Evolutionary conservation across 225 moss, liverwort and hornwort species (phyloP).

Genomic region (Polytrichum formosum): DNA sequence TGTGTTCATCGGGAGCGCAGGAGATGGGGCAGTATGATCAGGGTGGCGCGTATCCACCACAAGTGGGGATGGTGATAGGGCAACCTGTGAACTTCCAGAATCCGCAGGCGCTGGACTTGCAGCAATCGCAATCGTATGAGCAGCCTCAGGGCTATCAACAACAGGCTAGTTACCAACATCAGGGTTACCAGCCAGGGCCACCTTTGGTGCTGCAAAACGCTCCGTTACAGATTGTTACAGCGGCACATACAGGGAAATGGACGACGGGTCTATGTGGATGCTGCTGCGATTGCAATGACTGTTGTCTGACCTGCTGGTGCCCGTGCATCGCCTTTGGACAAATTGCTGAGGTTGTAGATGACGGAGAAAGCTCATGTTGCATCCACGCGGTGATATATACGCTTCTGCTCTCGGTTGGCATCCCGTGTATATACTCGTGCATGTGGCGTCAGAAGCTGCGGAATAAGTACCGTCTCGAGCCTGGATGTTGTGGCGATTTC

Average conservation of each 20-base stretch:
- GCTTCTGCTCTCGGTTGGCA: conserved; percentile 13
- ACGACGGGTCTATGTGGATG: conserved; percentile 26
- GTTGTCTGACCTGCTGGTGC: conserved; percentile 49
- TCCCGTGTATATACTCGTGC: conserved; percentile 34
- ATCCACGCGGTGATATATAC: conserved; percentile 14
- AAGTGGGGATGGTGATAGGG: conserved; percentile 30
- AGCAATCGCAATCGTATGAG: conserved; percentile 8
- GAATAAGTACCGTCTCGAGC: conserved; percentile 23
- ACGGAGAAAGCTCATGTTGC: conserved; percentile 15
- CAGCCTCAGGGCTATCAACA: neutral
- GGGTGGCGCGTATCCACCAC: neutral
- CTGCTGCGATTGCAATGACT: conserved; percentile 31
- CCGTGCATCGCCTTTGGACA: conserved; percentile 51
- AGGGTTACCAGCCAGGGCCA: neutral
- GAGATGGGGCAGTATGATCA: conserved; percentile 4
- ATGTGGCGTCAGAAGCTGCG: conserved; percentile 28
- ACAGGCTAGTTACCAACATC: neutral
- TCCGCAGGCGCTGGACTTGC: conserved; percentile 9
- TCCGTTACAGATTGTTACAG: neutral
- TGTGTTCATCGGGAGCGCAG: too few species aligned
- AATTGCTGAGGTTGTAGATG: conserved; percentile 27
- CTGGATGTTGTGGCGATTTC: conserved; percentile 38
- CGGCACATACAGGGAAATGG: conserved; percentile 12
- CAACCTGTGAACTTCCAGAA: conserved; percentile 16
- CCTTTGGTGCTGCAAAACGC: neutral